Evolutionary conservation across 257 asterid species (phyloP).

Genomic region (Ballota nigra): DNA sequence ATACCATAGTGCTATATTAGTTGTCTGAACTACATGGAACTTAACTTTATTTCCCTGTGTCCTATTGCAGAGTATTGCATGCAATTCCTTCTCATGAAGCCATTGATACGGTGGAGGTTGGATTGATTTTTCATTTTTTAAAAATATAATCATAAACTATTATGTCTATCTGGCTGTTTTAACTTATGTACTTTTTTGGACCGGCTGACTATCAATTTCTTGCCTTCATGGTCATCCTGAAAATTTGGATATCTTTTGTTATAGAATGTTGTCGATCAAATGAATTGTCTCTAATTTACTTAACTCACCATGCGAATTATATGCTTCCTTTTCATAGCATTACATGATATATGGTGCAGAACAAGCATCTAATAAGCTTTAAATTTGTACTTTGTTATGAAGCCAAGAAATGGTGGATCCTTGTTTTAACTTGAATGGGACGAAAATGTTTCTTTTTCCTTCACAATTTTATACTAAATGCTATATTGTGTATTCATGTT

Average conservation of each 20-base stretch:
- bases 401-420: not conserved
- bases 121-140: slow-evolving; percentile 7
- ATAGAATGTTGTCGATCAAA: slow-evolving; percentile 2
- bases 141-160: not conserved
- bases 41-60: slow-evolving; percentile 1
- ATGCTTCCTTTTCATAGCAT: not conserved
- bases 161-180: slow-evolving; percentile 9
- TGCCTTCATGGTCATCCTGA: not conserved
- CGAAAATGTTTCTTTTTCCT: not conserved
- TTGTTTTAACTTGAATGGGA: not conserved
- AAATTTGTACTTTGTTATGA: not conserved
- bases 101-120: slow-evolving; percentile 95
- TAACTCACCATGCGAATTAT: not conserved
- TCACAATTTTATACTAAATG: not conserved
- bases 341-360: not conserved
- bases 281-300: not conserved
- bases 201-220: not conserved
- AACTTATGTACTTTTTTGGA: slow-evolving; percentile 2
- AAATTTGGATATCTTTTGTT: not conserved
- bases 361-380: not conserved
- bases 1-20: not conserved
- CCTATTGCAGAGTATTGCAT: slow-evolving; percentile 74
- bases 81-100: slow-evolving; percentile 96
- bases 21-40: slow-evolving; percentile 5
- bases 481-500: not conserved